A percentile compares a stretch with the other conserved stretches of the same genome.
These are phyloP conservation scores for Populus deltoides DNA, from an alignment of 345 rosid species.

Conservation along the genomic window DNA sequence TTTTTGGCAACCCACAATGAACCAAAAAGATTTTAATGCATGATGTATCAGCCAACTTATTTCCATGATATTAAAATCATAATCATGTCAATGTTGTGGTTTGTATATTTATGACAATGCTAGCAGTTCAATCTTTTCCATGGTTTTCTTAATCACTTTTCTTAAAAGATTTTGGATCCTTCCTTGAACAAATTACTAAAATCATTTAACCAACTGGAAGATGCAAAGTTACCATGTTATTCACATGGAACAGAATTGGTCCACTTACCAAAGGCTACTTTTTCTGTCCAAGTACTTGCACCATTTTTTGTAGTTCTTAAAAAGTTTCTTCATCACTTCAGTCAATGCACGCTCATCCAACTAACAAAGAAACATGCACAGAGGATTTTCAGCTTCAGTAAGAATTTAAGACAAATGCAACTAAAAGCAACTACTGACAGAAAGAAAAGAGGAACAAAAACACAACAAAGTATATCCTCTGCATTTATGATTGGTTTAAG, in stretches of 20 bases:
- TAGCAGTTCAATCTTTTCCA: neutral
- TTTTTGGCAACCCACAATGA: neutral
- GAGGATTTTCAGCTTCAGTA: neutral
- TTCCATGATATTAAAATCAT: neutral
- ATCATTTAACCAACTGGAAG: neutral
- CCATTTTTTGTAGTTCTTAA: conserved; percentile 98
- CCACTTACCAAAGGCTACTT: conserved; percentile 94
- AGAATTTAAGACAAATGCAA: neutral
- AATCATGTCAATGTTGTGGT: neutral
- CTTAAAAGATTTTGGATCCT: neutral
- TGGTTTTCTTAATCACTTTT: neutral
- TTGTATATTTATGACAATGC: neutral
- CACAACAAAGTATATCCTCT: neutral
- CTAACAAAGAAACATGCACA: conserved; percentile 28
- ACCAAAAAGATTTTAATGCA: neutral
- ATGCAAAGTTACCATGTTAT: neutral
- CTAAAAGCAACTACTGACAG: neutral
- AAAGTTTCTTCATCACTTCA: conserved; percentile 98
- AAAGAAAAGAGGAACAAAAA: neutral
- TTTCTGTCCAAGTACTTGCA: conserved; percentile 95
- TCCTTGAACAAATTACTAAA: neutral
- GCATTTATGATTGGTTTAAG: neutral
- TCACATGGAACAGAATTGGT: neutral
- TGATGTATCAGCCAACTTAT: neutral
- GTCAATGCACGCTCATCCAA: conserved; percentile 93